Evolutionary conservation across 2,329 filamentous ascomycete genomes (phyloP), one percentile per base, ranked within the genome.

Genomic region (Exutisphaerella laricina): DNA sequence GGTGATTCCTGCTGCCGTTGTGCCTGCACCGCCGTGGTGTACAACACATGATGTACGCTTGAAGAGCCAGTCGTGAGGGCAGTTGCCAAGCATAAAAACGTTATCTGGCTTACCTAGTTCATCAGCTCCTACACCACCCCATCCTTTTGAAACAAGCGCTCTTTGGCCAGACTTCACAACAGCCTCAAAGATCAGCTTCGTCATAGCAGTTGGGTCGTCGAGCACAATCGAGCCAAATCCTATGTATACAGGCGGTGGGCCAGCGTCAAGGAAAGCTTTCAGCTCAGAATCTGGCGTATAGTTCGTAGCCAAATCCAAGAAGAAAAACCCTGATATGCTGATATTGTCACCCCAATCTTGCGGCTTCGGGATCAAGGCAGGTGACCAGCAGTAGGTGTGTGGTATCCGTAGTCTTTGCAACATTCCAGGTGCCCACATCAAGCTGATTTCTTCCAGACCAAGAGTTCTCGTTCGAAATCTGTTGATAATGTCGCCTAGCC

Each of bases 311-410:
- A 84, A 66, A 39, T 84, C 76, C 6, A 89, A 74, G 54, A 89
- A 88, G 62, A 75, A 88, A 64, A 89, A 90, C 0, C 85, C 86
- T 2, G 83, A 79, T 14, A 90, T 78, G 42, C 79, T 78, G 36
- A 90, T 83, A 44, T 87, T 73, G 4, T 71, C 65, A 0, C 74
- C 77, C 86, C 86, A 92, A 60, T 92, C 86, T 25, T 75, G 75
- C 0, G 86, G 85, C 55, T 88, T 88, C 0, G 82, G 78, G n/a
- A 88, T 85, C 35, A 92, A 67, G 1, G 84, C 77, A 0, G 85
- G 84, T 0, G 85, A 89, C 88, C 89, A 96, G 65, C 88, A 92
- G 60, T 96, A 97, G 0, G 89, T 94, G 55, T 86, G 87, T 1
- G 89, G 88, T 12, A 96, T 76, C 34, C 77, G 78, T 22, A 96